Base-by-base conservation (phyloP, 2,329 filamentous ascomycete species). In the Xylariomycetidae sp. region DNA sequence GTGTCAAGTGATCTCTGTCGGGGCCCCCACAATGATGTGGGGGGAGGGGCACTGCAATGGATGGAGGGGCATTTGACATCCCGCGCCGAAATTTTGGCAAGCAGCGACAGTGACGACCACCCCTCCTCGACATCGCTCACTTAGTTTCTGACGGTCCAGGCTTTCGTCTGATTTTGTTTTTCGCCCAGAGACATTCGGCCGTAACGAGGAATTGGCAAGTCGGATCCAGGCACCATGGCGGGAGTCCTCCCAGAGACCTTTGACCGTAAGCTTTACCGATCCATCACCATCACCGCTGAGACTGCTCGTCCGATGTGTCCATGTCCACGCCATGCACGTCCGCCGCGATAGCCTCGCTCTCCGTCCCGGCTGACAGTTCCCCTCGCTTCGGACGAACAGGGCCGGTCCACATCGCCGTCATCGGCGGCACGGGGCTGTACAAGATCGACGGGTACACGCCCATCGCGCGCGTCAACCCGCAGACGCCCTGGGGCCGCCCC, bases 381-480 rank as follows among this genome's bases (percentile, higher is more conserved):
- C n/a, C n/a, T n/a, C n/a, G n/a, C n/a, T n/a, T n/a, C n/a, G n/a
- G n/a, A n/a, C n/a, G n/a, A n/a, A 9, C 29, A 83, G 80, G 70
- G 34, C 74, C 80, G 34, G 80, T 93, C 52, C 77, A 80, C 48
- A 92, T 95, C 54, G 90, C 84, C 58, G 84, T 94, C 35, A 88
- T 95, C 48, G 89, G 89, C 60, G 92, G 92, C 51, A 98, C 92
- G 24, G 92, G 92, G 34, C 82, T 98, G 43, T 79, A 83, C 59
- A 80, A 86, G 49, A 82, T 98, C 47, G 82, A 87, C 18, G 82
- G 83, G 62, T 96, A 92, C 70, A 82, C 78, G 14, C 85, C 87
- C 53, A 81, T 93, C 42, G 89, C 90, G 17, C 74, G 75, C 18
- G 67, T 98, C 48, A 80, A 79, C 50, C 70, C 85, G 35, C 61